Conservation (phyloP, 2,329 filamentous ascomycete species). For the Nannizziopsis arthrosporioides region DNA sequence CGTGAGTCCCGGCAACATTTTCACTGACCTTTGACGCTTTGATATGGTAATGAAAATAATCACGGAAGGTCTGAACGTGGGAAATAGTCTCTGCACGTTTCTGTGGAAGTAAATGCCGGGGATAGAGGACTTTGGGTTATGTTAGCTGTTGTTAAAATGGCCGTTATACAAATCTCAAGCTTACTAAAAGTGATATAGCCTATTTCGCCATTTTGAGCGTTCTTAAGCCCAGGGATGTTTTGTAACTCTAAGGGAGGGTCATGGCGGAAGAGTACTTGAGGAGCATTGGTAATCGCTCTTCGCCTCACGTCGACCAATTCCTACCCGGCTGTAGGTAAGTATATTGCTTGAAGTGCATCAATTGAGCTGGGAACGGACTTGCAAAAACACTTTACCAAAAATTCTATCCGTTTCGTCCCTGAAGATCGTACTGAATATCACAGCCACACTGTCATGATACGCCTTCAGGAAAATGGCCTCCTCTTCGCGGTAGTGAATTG, state of each 20-base stretch:
- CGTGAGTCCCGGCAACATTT: background rate
- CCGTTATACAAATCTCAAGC: constrained; percentile 18
- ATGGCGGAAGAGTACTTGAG: constrained; percentile 90
- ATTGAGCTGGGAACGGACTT: constrained; percentile 33
- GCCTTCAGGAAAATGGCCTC: constrained; percentile 99
- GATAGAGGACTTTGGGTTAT: constrained; percentile 60
- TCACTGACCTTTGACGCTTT: constrained; percentile 79
- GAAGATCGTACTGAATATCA: constrained; percentile 98
- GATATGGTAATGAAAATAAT: constrained; percentile 99
- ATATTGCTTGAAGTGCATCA: background rate
- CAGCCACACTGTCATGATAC: constrained; percentile 90
- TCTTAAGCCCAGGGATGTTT: constrained; percentile 68
- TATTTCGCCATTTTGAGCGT: constrained; percentile 67
- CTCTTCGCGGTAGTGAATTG: constrained; percentile 96
- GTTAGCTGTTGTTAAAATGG: constrained; percentile 13
- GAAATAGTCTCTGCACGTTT: constrained; percentile 91
- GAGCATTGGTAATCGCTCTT: constrained; percentile 90
- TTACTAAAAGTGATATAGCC: constrained; percentile 97
- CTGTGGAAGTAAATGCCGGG: constrained; percentile 81
- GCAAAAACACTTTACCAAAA: constrained; percentile 95
- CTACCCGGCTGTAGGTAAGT: constrained; percentile 20
- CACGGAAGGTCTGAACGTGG: constrained; percentile 98
- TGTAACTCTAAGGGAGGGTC: constrained; percentile 88
- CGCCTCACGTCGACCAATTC: constrained; percentile 95
- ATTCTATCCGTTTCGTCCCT: constrained; percentile 94